Percentiles rank a stretch among this genome's conserved stretches.
phyloP scores from a whole-genome alignment of 2,329 filamentous ascomycete species.

The Trichophyton mentagrophytes region DNA sequence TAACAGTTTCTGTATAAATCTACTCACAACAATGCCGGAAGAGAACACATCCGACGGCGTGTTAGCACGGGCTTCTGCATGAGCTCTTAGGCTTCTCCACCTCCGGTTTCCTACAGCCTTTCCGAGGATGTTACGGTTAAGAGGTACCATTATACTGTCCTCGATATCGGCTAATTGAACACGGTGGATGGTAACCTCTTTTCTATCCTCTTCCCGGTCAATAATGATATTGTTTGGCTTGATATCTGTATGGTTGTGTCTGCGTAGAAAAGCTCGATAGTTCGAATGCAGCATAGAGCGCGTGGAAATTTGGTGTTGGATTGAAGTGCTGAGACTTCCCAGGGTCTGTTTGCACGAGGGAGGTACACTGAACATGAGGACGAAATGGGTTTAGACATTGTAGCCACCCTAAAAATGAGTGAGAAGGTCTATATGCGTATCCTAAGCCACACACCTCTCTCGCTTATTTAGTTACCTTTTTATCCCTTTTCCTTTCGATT shows the following conservation, averaged over 20 bases:
- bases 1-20: neutral
- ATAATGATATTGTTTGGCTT: neutral
- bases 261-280: neutral
- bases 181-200: constrained; percentile 13
- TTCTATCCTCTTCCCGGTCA: constrained; percentile 18
- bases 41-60: constrained; percentile 27
- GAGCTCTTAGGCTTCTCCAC: constrained; percentile 27
- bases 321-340: neutral
- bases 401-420: no score
- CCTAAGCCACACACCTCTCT: no score
- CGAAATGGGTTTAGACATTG: neutral
- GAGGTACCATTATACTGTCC: constrained; percentile 14
- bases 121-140: constrained; percentile 13
- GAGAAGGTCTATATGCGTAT: no score
- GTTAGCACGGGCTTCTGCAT: constrained; percentile 18
- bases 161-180: constrained; percentile 21
- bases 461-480: no score
- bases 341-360: neutral
- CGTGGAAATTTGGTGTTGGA: neutral
- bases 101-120: constrained; percentile 20
- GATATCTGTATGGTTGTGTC: neutral
- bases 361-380: neutral
- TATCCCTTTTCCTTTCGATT: no score
- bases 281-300: neutral
- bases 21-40: constrained; percentile 23